Conservation (phyloP, 768 basidiomycete genomes). For the Lyophyllum atratum region DNA sequence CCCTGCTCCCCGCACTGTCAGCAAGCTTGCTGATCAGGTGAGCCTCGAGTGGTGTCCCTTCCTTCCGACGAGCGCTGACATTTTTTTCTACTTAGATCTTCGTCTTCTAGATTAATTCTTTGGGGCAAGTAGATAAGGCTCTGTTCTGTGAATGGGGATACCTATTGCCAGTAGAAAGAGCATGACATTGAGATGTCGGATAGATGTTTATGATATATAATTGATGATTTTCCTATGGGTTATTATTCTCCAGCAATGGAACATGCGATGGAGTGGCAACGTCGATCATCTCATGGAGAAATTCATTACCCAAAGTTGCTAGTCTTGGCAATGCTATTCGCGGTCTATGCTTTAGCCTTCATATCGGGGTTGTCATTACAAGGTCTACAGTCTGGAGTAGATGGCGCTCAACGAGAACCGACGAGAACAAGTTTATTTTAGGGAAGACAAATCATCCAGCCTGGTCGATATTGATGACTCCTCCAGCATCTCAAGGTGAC, state of each 20-base stretch:
- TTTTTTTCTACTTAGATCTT: conserved; percentile 35
- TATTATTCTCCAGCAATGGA: neutral
- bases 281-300: neutral
- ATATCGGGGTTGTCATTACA: neutral
- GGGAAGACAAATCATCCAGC: neutral
- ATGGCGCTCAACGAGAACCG: neutral
- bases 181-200: conserved; percentile 6
- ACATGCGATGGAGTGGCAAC: neutral
- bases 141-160: neutral
- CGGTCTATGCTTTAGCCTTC: conserved; percentile 9
- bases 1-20: conserved; percentile 84
- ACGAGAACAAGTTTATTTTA: neutral
- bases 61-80: conserved; percentile 1
- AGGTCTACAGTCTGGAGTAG: neutral
- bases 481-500: conserved; percentile 65
- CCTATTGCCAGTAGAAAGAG: neutral
- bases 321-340: neutral
- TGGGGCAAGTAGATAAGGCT: neutral
- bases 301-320: neutral
- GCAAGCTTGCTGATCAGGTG: conserved; percentile 91
- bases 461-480: conserved; percentile 40
- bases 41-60: neutral
- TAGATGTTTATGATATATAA: conserved; percentile 1
- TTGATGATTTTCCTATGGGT: neutral
- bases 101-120: conserved; percentile 36